Base-by-base conservation (phyloP, 2,329 filamentous ascomycete genomes). In the Hypoxylon sp. region DNA sequence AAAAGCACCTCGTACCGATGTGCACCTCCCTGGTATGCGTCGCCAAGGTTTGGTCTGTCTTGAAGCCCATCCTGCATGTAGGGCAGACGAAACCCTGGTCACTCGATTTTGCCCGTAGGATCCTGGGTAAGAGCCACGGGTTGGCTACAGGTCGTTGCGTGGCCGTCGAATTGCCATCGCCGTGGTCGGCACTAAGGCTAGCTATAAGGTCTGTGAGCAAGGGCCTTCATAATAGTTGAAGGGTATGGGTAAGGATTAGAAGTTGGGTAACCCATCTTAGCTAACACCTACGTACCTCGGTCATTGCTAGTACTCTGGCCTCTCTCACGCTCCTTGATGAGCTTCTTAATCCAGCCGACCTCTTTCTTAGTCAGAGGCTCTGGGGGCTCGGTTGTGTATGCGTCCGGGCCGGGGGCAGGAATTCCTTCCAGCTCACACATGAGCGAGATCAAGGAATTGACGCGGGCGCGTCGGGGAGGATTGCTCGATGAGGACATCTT, bases 1-100 rank as follows among this genome's bases (percentile, higher is more conserved):
- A 60, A 5, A 51, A 53, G 25, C 58, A 60, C 14, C n/a, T 21
- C 1, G 58, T 60, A 3, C 58, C 58, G 21, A 60, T 53, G 21
- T 60, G 58, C n/a, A 46, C 48, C 10, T 60, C 17, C 1, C 4
- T 5, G 7, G 13, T 3, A 28, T 60, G 58, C 25, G 46, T 36
- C 5, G 6, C 6, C 4, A 52, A 13, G 3, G 38, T 46, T 19
- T 9, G 3, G 28, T 2, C 6, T 30, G 28, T 17, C n/a, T 7
- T 19, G 7, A 41, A 41, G 38, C 4, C 14, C 38, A 7, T 41
- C n/a, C 19, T 41, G 6, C 38, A 41, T 1, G n/a, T 41, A 5
- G 38, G 5, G n/a, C 38, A 41, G 38, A 41, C 17, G 2, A 41
- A 19, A n/a, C 1, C 6, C 38, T 41, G n/a, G 5, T 7, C 5